Evolutionary conservation across 495 filamentous ascomycete species (phyloP).

Genomic region (Neurospora intermedia): DNA sequence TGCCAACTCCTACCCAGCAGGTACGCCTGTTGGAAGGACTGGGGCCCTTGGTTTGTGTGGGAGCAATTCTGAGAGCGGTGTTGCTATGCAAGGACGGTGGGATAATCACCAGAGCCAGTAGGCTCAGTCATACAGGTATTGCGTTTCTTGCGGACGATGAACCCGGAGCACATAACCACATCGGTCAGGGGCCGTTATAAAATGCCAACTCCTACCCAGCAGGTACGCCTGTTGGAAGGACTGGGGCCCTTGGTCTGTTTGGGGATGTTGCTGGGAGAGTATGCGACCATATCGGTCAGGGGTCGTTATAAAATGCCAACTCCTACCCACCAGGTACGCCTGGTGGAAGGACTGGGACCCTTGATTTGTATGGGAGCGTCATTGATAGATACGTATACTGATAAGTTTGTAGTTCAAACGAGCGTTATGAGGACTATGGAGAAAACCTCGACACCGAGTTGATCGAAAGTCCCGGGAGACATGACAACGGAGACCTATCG

Average conservation of each 20-base stretch:
- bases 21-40: conserved; percentile 1
- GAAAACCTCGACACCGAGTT: background rate
- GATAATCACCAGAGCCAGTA: background rate
- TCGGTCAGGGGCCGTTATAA: conserved; percentile 2
- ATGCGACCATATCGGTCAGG: background rate
- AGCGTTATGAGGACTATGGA: background rate
- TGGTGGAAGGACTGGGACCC: conserved; percentile 6
- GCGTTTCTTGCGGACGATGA: background rate
- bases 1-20: too few species aligned
- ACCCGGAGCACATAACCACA: background rate
- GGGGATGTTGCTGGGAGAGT: background rate
- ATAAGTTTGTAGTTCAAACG: conserved; percentile 2
- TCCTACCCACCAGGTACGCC: conserved; percentile 3
- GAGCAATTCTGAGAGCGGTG: background rate
- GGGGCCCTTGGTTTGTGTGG: conserved; percentile 3
- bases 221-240: conserved; percentile 1
- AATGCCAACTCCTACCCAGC: conserved; percentile 1
- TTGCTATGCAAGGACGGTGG: background rate
- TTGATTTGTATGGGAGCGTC: background rate
- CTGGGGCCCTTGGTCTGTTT: conserved; percentile 3
- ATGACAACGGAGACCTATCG: background rate
- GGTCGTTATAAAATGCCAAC: conserved; percentile 3
- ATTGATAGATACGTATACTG: background rate
- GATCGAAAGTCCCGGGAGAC: background rate
- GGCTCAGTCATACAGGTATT: background rate